Percentiles rank a stretch among this genome's conserved stretches.
These are phyloP conservation scores for Fusarium pseudograminearum DNA, from an alignment of 2,329 filamentous ascomycete genomes.

Conservation along the genomic window DNA sequence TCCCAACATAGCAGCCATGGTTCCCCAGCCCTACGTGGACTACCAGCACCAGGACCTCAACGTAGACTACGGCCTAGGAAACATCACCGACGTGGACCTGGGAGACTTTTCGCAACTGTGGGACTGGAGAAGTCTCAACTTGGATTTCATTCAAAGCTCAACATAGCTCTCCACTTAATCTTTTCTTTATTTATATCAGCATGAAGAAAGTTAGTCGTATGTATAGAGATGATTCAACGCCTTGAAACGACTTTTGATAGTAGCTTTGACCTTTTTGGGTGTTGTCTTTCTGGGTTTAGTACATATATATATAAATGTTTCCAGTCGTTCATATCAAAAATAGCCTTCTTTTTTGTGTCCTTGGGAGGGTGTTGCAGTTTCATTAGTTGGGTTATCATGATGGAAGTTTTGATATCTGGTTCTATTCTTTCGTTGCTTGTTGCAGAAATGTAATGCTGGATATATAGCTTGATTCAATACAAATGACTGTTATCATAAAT, in stretches of 20 bases:
- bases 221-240: slow-evolving; percentile 26
- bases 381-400: not conserved
- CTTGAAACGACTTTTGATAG: slow-evolving; percentile 1
- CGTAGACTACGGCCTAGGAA: slow-evolving; percentile 28
- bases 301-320: not conserved
- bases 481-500: not conserved
- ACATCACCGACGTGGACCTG: slow-evolving; percentile 39
- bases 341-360: not conserved
- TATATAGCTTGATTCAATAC: not conserved
- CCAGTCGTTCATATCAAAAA: not conserved
- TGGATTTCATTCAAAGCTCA: slow-evolving; percentile 43
- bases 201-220: slow-evolving; percentile 6
- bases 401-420: not conserved
- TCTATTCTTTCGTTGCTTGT: not conserved
- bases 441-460: not conserved
- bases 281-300: not conserved
- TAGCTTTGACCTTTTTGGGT: slow-evolving; percentile 2
- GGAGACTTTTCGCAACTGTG: slow-evolving; percentile 43
- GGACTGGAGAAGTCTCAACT: slow-evolving; percentile 44
- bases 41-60: slow-evolving; percentile 24
- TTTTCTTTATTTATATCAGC: not conserved
- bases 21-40: slow-evolving; percentile 26
- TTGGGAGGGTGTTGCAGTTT: not conserved
- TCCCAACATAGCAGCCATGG: slow-evolving; percentile 11
- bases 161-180: slow-evolving; percentile 8